phyloP scores from a whole-genome alignment of 2,329 filamentous ascomycete species.

The Hyphodiscus sp. region DNA sequence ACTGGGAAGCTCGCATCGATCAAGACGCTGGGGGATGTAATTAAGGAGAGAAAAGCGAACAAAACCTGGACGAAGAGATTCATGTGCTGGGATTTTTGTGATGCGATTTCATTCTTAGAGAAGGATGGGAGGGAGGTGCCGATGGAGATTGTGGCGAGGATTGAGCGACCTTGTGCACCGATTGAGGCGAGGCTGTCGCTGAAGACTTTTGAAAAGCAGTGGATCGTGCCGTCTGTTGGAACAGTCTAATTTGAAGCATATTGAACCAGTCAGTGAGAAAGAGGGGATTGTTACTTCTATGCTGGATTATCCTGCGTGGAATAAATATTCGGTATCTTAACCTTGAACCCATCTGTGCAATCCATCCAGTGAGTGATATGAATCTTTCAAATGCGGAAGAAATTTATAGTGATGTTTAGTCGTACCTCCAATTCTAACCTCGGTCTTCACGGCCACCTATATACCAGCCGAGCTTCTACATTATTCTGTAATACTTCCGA shows the following conservation, averaged over 20 bases:
- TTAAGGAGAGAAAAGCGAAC: background rate
- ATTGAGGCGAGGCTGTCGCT: background rate
- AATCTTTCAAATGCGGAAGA: too few species aligned
- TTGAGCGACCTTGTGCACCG: conserved; percentile 1
- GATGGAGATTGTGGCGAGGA: conserved; percentile 3
- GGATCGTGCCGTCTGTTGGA: conserved; percentile 1
- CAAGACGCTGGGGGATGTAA: background rate
- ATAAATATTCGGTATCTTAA: too few species aligned
- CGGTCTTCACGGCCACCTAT: too few species aligned
- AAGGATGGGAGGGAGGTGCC: background rate
- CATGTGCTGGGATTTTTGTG: background rate
- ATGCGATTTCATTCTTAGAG: background rate
- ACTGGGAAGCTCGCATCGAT: background rate
- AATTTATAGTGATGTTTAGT: too few species aligned
- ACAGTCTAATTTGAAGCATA: background rate
- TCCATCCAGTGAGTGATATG: too few species aligned
- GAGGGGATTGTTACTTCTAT: background rate
- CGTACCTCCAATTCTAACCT: too few species aligned
- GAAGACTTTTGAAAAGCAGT: conserved; percentile 1
- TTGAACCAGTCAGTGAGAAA: too few species aligned
- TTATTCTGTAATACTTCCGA: too few species aligned
- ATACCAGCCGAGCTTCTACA: too few species aligned
- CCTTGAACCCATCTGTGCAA: too few species aligned
- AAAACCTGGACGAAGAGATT: conserved; percentile 1
- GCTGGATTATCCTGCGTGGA: too few species aligned